phyloP scores from a whole-genome alignment of 768 basidiomycete species.

The Naganishia kalamii region DNA sequence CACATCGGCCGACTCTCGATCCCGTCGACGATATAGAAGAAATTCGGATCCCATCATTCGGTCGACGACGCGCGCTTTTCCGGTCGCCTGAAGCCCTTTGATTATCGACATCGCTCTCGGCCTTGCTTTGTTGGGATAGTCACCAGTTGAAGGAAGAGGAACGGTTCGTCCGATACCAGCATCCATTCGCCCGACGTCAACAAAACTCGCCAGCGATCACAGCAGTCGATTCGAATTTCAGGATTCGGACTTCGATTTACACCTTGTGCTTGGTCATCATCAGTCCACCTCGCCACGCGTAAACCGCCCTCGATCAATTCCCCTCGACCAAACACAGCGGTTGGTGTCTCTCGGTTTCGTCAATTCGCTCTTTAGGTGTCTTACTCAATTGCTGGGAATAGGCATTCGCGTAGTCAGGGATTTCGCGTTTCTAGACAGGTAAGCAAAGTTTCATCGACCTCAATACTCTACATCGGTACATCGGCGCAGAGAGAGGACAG shows the following conservation, averaged over 20 bases:
- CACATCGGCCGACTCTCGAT: not conserved
- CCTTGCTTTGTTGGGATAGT: not conserved
- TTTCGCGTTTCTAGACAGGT: not conserved
- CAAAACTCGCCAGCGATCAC: not conserved
- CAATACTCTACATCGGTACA: too few species aligned
- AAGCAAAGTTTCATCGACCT: not conserved
- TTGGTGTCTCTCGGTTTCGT: not conserved
- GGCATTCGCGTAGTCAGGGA: not conserved
- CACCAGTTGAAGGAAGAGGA: not conserved
- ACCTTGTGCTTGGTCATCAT: conserved; percentile 11
- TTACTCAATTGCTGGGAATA: not conserved
- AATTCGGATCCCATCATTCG: not conserved
- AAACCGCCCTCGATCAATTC: not conserved
- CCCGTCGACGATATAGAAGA: not conserved
- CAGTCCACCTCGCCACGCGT: conserved; percentile 1
- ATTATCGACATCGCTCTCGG: not conserved
- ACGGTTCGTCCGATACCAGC: too few species aligned
- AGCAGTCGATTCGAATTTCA: not conserved
- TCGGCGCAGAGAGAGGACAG: too few species aligned
- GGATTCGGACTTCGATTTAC: not conserved
- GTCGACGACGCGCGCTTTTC: conserved; percentile 1
- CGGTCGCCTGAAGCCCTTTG: conserved; percentile 2
- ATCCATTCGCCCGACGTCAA: not conserved
- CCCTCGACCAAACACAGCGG: not conserved
- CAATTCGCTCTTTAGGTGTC: not conserved